phyloP scores from a whole-genome alignment of 1,284 basidiomycete genomes.

The Mycena citricolor region DNA sequence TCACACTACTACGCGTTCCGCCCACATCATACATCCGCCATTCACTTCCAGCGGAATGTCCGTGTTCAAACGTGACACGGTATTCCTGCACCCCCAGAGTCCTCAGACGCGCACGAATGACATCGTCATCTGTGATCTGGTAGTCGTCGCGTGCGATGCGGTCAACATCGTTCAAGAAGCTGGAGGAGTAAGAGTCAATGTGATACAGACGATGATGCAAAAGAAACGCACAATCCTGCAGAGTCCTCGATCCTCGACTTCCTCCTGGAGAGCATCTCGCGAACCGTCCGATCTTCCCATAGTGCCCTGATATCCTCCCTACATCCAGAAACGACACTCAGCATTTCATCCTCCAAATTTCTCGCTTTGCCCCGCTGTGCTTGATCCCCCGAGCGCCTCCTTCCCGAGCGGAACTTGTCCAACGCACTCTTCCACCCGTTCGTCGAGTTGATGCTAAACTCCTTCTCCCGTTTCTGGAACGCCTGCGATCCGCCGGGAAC shows the following conservation, averaged over 20 bases:
- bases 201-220: slow-evolving; percentile 9
- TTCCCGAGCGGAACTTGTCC: slow-evolving; percentile 41
- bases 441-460: slow-evolving; percentile 57
- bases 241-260: slow-evolving; percentile 59
- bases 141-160: slow-evolving; percentile 61
- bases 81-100: slow-evolving; percentile 78
- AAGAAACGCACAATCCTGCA: slow-evolving; percentile 63
- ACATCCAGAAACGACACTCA: slow-evolving; percentile 57
- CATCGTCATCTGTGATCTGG: slow-evolving; percentile 68
- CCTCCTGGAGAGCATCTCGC: slow-evolving; percentile 50
- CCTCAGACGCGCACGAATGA: slow-evolving; percentile 67
- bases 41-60: slow-evolving; percentile 48
- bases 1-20: slow-evolving; percentile 64
- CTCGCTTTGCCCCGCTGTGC: slow-evolving; percentile 25
- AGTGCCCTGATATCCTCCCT: slow-evolving; percentile 62
- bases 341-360: slow-evolving; percentile 52
- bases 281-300: slow-evolving; percentile 62
- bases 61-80: slow-evolving; percentile 62
- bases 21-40: slow-evolving; percentile 77
- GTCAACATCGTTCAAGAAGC: slow-evolving; percentile 62
- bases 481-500: not conserved
- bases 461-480: slow-evolving; percentile 28
- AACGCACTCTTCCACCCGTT: slow-evolving; percentile 64
- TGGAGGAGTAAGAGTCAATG: slow-evolving; percentile 22
- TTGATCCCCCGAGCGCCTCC: slow-evolving; percentile 15